These are phyloP conservation scores for Phytophthora crassamura DNA, from an alignment of 352 stramenopile genomes.

Conservation along the genomic window DNA sequence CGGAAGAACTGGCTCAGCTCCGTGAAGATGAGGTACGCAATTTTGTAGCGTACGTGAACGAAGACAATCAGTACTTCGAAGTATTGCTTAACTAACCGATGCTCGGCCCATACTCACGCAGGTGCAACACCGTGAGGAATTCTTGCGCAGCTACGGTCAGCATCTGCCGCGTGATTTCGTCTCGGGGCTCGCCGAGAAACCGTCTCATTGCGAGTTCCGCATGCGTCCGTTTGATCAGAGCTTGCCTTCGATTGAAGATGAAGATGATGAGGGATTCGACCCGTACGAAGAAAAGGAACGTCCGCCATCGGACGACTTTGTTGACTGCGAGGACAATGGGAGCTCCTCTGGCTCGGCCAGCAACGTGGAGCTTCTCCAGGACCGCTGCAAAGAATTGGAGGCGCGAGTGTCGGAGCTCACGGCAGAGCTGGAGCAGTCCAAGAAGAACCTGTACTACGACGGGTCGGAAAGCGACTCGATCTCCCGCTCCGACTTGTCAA, in stretches of 20 bases:
- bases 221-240: conserved; percentile 89
- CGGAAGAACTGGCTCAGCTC: conserved; percentile 82
- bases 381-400: conserved; percentile 79
- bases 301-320: conserved; percentile 37
- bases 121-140: conserved; percentile 78
- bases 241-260: conserved; percentile 66
- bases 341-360: conserved; percentile 25
- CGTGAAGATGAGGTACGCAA: conserved; percentile 75
- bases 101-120: conserved; percentile 15
- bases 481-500: conserved; percentile 70
- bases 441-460: conserved; percentile 77
- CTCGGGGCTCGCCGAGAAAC: conserved; percentile 82
- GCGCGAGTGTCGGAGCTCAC: conserved; percentile 66
- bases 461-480: conserved; percentile 76
- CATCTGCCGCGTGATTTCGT: conserved; percentile 87
- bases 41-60: neutral
- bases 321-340: conserved; percentile 34
- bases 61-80: too few species aligned
- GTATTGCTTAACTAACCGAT: too few species aligned
- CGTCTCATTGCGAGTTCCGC: conserved; percentile 88
- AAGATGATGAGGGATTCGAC: conserved; percentile 40
- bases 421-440: conserved; percentile 70
- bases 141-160: conserved; percentile 78
- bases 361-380: conserved; percentile 64
- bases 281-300: conserved; percentile 43